Base-by-base conservation (phyloP, 768 basidiomycete genomes). In the Grammothele lineata region DNA sequence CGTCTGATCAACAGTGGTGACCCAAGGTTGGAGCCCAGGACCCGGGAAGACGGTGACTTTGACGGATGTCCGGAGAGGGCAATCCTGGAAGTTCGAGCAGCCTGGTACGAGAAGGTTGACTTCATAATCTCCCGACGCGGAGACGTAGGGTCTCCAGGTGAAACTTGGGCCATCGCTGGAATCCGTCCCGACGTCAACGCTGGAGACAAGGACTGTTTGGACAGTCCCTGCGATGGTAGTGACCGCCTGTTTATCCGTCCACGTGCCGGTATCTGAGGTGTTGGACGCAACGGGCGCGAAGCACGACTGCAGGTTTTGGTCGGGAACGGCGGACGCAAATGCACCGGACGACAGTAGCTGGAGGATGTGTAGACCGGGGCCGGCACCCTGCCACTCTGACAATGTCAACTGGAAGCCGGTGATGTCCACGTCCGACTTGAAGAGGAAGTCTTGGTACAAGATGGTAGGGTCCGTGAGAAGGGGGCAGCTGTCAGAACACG, bases 381-480 rank as follows among this genome's bases (percentile, higher is more conserved):
- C 78, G 8, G 71, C 66, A 30, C 93, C 95, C 37, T 70, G 75
- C 76, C 86, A 95, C 38, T 73, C 68, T 7, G 84, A 80, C 17
- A 98, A 71, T 45, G 81, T 85, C 58, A 99, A 72, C 65, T 94
- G 85, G 51, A 96, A 80, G 40, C 96, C 96, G 5, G 93, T 96
- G 57, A 97, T 78, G n/a, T 73, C 68, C 26, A 78, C 62, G 7
- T 64, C 62, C 22, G 61, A 62, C 40, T 74, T 66, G 63, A 98
- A 97, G 34, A 96, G 69, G 69, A 96, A 99, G 65, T 99, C 96
- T 65, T 98, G 93, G 62, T 92, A 98, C 1, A 80, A 75, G 47
- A 97, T 67, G 10, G 80, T 75, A 3, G 87, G 63, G 62, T 96
- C 80, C 37, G 81, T 81, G 4, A 81, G 80, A 33, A 99, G 73